phyloP scores from a whole-genome alignment of 1,284 basidiomycete species.

The Phlebopus sp. region DNA sequence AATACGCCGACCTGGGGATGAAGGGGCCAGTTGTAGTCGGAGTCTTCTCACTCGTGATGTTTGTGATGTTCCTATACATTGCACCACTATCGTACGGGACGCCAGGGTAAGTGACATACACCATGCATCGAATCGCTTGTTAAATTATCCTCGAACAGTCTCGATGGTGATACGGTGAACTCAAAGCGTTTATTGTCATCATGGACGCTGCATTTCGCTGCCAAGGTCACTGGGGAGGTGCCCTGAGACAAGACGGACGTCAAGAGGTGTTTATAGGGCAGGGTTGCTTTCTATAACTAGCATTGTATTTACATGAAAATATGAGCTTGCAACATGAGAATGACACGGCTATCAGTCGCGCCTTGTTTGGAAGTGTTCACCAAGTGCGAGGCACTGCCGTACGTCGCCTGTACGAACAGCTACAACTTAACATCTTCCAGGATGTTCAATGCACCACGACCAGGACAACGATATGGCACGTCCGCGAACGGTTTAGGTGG shows the following conservation, averaged over 20 bases:
- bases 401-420: conserved; percentile 8
- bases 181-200: conserved; percentile 66
- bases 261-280: conserved; percentile 14
- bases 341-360: background rate
- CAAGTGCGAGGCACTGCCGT: conserved; percentile 1
- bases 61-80: conserved; percentile 72
- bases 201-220: conserved; percentile 85
- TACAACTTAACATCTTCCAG: conserved; percentile 9
- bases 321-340: conserved; percentile 12
- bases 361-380: conserved; percentile 14
- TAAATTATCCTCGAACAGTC: conserved; percentile 38
- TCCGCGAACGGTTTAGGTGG: conserved; percentile 59
- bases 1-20: conserved; percentile 72
- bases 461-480: conserved; percentile 60
- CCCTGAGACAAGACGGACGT: conserved; percentile 13
- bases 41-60: conserved; percentile 56
- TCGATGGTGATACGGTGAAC: conserved; percentile 74
- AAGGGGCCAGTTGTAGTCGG: conserved; percentile 66
- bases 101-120: conserved; percentile 65
- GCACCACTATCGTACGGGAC: conserved; percentile 91
- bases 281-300: conserved; percentile 3
- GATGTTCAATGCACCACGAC: conserved; percentile 80
- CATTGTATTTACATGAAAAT: conserved; percentile 21
- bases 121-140: conserved; percentile 6
- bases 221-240: conserved; percentile 53